Conservation (phyloP, 2,329 filamentous ascomycete species). For the Trichoderma sp. region DNA sequence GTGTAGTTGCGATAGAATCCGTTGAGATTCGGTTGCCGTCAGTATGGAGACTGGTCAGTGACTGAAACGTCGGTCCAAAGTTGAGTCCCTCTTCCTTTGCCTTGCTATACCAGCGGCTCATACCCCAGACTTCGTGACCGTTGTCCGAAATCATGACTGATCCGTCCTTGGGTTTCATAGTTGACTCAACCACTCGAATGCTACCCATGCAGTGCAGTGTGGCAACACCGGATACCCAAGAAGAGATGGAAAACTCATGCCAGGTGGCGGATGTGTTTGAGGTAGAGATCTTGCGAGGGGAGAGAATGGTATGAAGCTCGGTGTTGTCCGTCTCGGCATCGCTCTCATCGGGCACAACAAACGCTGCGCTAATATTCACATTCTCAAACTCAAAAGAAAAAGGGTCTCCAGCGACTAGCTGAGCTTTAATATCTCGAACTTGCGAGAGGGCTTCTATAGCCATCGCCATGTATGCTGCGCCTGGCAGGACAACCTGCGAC, state of each 20-base stretch:
- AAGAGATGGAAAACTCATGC: conserved; percentile 9
- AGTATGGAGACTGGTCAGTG: not conserved
- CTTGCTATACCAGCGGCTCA: conserved; percentile 6
- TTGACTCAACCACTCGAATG: not conserved
- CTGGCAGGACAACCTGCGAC: conserved; percentile 46
- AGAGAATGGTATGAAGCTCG: conserved; percentile 1
- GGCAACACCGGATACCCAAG: not conserved
- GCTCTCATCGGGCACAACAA: conserved; percentile 30
- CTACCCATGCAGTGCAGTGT: conserved; percentile 12
- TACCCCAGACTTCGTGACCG: conserved; percentile 3
- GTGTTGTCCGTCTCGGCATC: not conserved
- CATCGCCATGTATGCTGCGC: conserved; percentile 43
- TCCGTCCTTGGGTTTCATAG: not conserved
- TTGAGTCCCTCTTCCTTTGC: conserved; percentile 10
- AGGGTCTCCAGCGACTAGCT: not conserved
- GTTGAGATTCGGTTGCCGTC: not conserved
- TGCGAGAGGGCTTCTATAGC: conserved; percentile 39
- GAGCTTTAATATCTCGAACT: conserved; percentile 22
- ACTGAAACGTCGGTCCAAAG: conserved; percentile 6
- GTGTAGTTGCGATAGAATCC: conserved; percentile 1
- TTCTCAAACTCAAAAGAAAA: conserved; percentile 28
- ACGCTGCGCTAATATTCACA: conserved; percentile 31
- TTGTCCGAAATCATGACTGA: not conserved
- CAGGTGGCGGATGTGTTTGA: not conserved
- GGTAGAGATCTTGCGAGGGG: conserved; percentile 5